Evolutionary conservation across 768 basidiomycete genomes (phyloP).

Genomic region (Tylopilus felleus): DNA sequence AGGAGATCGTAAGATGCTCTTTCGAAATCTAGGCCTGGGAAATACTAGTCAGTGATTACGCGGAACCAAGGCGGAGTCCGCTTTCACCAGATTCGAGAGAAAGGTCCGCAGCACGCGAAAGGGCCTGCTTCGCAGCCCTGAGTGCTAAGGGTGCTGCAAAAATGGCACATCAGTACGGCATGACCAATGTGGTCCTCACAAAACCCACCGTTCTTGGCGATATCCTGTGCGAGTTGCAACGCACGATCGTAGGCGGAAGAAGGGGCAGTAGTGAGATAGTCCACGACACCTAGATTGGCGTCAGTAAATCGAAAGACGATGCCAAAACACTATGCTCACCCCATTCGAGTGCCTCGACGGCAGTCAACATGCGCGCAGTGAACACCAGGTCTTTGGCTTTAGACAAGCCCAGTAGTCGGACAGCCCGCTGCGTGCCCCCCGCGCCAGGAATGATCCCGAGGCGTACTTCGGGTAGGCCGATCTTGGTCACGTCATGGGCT

Average conservation of each 20-base stretch:
- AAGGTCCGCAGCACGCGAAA: constrained; percentile 76
- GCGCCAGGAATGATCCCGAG: constrained; percentile 89
- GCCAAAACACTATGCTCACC: constrained; percentile 40
- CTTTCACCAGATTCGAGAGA: constrained; percentile 66
- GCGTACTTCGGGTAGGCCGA: constrained; percentile 79
- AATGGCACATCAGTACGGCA: not conserved
- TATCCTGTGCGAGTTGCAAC: constrained; percentile 63
- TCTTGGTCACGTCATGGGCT: constrained; percentile 73
- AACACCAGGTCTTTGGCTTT: constrained; percentile 87
- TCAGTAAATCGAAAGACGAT: not conserved
- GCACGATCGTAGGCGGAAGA: constrained; percentile 66
- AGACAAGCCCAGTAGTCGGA: constrained; percentile 72
- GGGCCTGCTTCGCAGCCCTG: constrained; percentile 83
- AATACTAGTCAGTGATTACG: not conserved
- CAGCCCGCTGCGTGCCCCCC: constrained; percentile 82
- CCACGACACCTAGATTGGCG: constrained; percentile 61
- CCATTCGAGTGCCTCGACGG: constrained; percentile 64
- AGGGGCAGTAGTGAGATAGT: constrained; percentile 69
- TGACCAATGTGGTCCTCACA: not conserved
- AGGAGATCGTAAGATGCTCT: constrained; percentile 80
- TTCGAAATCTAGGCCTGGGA: constrained; percentile 85
- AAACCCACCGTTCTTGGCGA: constrained; percentile 59
- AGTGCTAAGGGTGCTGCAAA: constrained; percentile 76
- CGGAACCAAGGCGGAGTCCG: not conserved
- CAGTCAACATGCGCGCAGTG: constrained; percentile 67